Conservation (phyloP, 176 grass and related monocot species). For the Eragrostis curvula region DNA sequence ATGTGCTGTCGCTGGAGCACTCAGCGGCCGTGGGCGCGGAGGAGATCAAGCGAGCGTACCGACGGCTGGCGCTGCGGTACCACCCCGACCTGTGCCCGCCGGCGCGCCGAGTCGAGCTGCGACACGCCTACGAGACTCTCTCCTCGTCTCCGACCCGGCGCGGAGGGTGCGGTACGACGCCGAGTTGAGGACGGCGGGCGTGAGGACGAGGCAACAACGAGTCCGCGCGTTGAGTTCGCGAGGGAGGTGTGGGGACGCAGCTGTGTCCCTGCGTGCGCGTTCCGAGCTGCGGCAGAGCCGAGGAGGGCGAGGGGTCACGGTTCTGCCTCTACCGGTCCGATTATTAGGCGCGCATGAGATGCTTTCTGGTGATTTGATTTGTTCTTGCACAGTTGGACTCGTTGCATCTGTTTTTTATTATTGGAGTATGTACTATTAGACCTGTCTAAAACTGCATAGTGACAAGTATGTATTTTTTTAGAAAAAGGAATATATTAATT, state of each 20-base stretch:
- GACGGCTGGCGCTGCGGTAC: constrained; percentile 64
- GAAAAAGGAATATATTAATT: too few relatives aligned
- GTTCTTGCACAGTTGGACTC: too few relatives aligned
- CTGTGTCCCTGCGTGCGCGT: constrained; percentile 35
- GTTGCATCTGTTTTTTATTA: too few relatives aligned
- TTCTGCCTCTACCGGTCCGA: too few relatives aligned
- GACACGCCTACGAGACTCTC: constrained; percentile 68
- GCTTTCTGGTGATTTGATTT: too few relatives aligned
- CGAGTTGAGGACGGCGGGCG: too few relatives aligned
- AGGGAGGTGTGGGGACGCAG: constrained; percentile 62
- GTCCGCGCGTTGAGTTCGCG: background rate
- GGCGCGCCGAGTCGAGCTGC: constrained; percentile 61
- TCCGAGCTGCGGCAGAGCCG: constrained; percentile 39
- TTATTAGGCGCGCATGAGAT: too few relatives aligned
- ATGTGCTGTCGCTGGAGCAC: constrained; percentile 58
- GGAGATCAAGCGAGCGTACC: constrained; percentile 77
- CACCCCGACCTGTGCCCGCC: constrained; percentile 74
- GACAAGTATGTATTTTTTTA: too few relatives aligned
- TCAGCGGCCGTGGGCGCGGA: constrained; percentile 49
- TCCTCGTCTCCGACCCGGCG: constrained; percentile 69
- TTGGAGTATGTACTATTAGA: too few relatives aligned
- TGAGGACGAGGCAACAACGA: background rate
- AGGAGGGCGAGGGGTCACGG: constrained; percentile 18
- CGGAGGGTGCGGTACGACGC: too few relatives aligned
- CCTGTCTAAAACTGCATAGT: too few relatives aligned